These are phyloP conservation scores for Kwoniella sp. DNA, from an alignment of 768 basidiomycete species.

Conservation along the genomic window DNA sequence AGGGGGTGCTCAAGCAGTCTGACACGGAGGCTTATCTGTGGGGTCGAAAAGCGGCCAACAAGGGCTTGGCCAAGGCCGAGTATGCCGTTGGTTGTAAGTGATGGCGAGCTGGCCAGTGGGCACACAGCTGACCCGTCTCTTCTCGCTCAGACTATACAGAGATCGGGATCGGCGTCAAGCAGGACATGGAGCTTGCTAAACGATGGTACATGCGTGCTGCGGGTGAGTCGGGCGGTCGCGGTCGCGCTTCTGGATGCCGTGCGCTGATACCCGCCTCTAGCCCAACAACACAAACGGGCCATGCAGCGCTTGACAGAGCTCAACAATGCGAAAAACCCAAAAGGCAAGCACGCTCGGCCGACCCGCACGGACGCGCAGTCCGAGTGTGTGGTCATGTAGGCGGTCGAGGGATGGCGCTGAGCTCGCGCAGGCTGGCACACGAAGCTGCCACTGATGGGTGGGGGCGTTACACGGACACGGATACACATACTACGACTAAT, in stretches of 20 bases:
- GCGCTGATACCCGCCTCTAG: constrained; percentile 52
- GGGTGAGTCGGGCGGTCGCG: constrained; percentile 57
- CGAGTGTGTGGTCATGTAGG: constrained; percentile 74
- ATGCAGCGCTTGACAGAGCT: constrained; percentile 94
- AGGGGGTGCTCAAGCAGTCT: constrained; percentile 92
- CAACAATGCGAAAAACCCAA: constrained; percentile 62
- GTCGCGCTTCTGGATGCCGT: not conserved
- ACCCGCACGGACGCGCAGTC: constrained; percentile 90
- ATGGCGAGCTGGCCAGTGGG: not conserved
- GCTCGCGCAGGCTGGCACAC: too few relatives aligned
- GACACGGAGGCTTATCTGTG: constrained; percentile 98
- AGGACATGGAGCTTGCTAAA: constrained; percentile 91
- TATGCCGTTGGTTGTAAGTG: constrained; percentile 77
- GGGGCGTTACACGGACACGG: too few relatives aligned
- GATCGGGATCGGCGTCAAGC: constrained; percentile 94
- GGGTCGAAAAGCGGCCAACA: constrained; percentile 93
- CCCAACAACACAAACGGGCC: constrained; percentile 96
- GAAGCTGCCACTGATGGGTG: too few relatives aligned
- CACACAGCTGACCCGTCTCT: constrained; percentile 11
- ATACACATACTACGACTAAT: not conserved
- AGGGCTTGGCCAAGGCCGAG: constrained; percentile 92
- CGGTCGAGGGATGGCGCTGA: not conserved
- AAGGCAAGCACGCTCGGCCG: constrained; percentile 68
- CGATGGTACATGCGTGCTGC: constrained; percentile 99
- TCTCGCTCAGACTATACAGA: constrained; percentile 76